Conservation (phyloP, 1,139 yeast species). For the Entelexis sorbosivorans region DNA sequence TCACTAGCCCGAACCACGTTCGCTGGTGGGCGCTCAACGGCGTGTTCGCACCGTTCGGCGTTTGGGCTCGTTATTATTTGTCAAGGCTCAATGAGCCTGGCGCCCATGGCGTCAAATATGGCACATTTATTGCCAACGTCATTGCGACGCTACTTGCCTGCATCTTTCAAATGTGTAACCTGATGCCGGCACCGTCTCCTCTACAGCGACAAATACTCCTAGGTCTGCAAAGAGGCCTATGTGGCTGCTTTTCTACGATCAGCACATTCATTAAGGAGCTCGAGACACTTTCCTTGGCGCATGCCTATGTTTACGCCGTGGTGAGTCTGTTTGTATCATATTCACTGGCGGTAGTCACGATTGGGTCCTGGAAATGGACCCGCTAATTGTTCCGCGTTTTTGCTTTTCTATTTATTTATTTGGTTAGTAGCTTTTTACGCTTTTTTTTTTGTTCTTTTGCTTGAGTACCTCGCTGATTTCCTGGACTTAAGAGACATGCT, state of each 20-base stretch:
- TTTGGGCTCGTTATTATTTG: conserved; percentile 45
- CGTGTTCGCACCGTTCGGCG: conserved; percentile 58
- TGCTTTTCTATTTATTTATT: background rate
- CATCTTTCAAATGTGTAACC: conserved; percentile 39
- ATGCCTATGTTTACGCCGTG: conserved; percentile 36
- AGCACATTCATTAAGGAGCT: conserved; percentile 68
- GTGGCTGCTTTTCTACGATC: conserved; percentile 69
- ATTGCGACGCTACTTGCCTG: conserved; percentile 50
- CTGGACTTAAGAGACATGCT: no score
- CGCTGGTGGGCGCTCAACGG: conserved; percentile 53
- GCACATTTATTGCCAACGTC: conserved; percentile 64
- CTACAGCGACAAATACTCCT: conserved; percentile 37
- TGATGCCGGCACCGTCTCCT: conserved; percentile 13
- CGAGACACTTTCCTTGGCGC: conserved; percentile 30
- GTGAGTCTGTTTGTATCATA: conserved; percentile 33
- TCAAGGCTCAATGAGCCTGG: conserved; percentile 41
- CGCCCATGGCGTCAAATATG: conserved; percentile 43
- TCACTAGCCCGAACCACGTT: conserved; percentile 34
- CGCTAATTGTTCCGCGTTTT: background rate
- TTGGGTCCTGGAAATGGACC: conserved; percentile 44
- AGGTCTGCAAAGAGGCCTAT: conserved; percentile 59
- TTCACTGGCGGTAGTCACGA: conserved; percentile 33
- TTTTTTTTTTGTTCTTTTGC: background rate
- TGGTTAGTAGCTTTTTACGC: no score
- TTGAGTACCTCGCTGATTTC: no score